phyloP scores from a whole-genome alignment of 2,329 filamentous ascomycete species.

The Claviceps sp. region DNA sequence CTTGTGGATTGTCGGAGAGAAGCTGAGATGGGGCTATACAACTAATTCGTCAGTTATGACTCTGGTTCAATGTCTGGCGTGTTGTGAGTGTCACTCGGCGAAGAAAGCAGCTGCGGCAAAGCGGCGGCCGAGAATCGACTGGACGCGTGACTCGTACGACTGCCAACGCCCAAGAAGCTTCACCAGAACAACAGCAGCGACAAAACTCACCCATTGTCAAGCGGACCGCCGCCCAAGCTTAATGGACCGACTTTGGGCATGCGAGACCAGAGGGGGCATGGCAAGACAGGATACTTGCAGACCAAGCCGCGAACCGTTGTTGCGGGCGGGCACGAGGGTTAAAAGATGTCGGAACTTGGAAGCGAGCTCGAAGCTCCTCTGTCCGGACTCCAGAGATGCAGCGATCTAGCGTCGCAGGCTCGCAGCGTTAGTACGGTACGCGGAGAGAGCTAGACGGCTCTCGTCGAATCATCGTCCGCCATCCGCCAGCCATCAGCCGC shows the following conservation, averaged over 20 bases:
- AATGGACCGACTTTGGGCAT: constrained; percentile 9
- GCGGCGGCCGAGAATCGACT: neutral
- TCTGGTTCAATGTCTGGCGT: neutral
- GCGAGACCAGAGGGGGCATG: constrained; percentile 7
- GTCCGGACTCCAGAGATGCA: neutral
- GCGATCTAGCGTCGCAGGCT: too few relatives aligned
- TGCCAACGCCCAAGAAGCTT: too few relatives aligned
- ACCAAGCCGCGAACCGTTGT: neutral
- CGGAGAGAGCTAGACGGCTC: too few relatives aligned
- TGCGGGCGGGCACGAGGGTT: neutral
- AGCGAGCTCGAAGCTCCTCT: neutral
- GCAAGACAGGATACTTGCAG: neutral
- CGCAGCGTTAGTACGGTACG: too few relatives aligned
- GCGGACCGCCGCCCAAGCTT: constrained; percentile 12
- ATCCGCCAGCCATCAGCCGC: too few relatives aligned
- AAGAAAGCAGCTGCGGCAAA: neutral
- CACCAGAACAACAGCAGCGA: neutral
- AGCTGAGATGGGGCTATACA: constrained; percentile 43
- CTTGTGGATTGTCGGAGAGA: constrained; percentile 40
- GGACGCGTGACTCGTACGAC: neutral
- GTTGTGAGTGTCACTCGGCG: constrained; percentile 1
- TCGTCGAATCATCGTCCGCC: too few relatives aligned
- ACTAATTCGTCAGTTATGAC: constrained; percentile 2
- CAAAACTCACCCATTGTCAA: constrained; percentile 14
- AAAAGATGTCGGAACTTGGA: neutral